Base-by-base conservation (phyloP, 192 early-diverging fungal genomes). In the Coemansia sp. region DNA sequence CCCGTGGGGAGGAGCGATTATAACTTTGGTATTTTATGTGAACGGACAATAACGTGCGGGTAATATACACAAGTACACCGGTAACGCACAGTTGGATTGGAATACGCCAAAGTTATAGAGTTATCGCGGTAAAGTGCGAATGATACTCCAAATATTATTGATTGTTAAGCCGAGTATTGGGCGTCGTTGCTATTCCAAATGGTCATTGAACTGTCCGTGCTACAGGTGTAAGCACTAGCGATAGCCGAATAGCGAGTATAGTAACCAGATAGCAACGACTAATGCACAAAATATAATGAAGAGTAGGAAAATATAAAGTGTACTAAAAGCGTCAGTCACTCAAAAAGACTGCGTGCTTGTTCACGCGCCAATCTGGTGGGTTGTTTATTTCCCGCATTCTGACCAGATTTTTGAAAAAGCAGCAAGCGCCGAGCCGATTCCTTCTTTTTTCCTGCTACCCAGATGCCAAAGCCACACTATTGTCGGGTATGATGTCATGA, bases 231-330 rank as follows among this genome's bases (percentile, higher is more conserved):
- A 10, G 48, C n/a, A 19, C 8, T 49, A 49, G 48, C 48, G 19
- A 49, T 49, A 19, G 9, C 16, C 12, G 16, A 45, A 45, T 45
- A n/a, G 41, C 41, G 14, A 45, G 41, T 13, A n/a, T 49, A 49
- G 43, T n/a, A 47, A 47, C 43, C 11, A n/a, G n/a, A n/a, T 49
- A 49, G 19, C 9, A n/a, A 19, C 19, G 19, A 49, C 48, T 20
- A 49, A 49, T 49, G 20, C 48, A 22, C 48, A 49, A 49, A 49
- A 49, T 49, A 49, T 49, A 49, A 18, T 18, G n/a, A 49, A 49
- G 18, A 49, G 19, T n/a, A 49, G 48, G 18, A n/a, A 49, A 49
- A n/a, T 20, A 20, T 19, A 18, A 19, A 49, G 8, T 18, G 19
- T 9, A 49, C 48, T 49, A 49, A 49, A 19, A 20, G 18, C 2